Conservation (phyloP, 2,329 filamentous ascomycete species). For the Sarocladiaceae sp. region DNA sequence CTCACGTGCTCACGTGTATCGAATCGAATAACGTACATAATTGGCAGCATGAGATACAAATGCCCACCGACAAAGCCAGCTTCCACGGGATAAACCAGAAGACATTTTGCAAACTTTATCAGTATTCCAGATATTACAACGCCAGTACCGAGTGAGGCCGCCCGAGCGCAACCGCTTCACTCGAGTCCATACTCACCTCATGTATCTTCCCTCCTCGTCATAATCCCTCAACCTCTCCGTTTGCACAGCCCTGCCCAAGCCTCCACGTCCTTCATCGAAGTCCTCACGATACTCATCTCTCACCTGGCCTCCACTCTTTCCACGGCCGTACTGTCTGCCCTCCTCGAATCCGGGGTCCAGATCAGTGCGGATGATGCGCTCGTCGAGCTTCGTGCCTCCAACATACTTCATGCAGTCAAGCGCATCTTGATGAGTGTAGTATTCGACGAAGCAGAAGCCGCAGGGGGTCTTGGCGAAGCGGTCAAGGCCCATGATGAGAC, state of each 20-base stretch:
- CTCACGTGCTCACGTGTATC: no score
- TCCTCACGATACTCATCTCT: conserved; percentile 97
- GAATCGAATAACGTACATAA: no score
- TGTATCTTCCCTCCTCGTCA: conserved; percentile 32
- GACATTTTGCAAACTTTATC: no score
- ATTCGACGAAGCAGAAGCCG: conserved; percentile 99
- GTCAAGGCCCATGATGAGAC: conserved; percentile 95
- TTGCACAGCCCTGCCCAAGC: conserved; percentile 74
- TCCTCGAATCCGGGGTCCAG: conserved; percentile 94
- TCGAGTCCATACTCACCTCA: conserved; percentile 5
- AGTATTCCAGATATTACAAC: no score
- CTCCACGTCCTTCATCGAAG: conserved; percentile 91
- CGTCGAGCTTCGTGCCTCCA: conserved; percentile 95
- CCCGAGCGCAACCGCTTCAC: not conserved
- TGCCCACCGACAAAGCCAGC: no score
- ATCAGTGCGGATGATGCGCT: conserved; percentile 93
- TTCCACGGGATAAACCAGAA: no score
- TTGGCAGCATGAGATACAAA: no score
- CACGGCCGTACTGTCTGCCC: conserved; percentile 90
- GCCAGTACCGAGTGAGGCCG: no score
- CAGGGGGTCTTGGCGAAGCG: conserved; percentile 97
- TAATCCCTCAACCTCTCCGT: conserved; percentile 39
- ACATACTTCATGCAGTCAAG: conserved; percentile 99
- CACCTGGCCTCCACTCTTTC: conserved; percentile 94
- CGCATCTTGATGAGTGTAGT: conserved; percentile 96